Conservation (phyloP, 2,329 filamentous ascomycete species). For the Bipolaris sorokiniana region DNA sequence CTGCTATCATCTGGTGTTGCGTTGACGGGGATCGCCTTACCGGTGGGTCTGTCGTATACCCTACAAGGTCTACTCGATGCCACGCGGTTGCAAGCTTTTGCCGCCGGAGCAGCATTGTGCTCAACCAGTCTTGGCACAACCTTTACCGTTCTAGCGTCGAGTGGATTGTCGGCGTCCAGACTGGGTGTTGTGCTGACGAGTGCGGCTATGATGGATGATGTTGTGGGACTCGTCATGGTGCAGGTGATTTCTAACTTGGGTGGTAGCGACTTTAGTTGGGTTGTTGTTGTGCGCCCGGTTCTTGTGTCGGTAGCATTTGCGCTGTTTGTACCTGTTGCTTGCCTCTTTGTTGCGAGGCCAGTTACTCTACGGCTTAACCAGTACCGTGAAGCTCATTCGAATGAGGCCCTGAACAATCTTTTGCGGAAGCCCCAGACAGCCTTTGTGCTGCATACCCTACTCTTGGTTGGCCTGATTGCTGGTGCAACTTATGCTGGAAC, state of each 20-base stretch:
- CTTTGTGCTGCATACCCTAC: slow-evolving; percentile 56
- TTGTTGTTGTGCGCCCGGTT: slow-evolving; percentile 58
- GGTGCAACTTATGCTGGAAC: slow-evolving; percentile 66
- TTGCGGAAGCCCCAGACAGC: slow-evolving; percentile 45
- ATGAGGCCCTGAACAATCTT: slow-evolving; percentile 28
- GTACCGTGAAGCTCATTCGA: slow-evolving; percentile 30
- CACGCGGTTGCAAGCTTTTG: slow-evolving; percentile 68
- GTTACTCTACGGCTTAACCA: slow-evolving; percentile 47
- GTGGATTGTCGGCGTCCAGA: slow-evolving; percentile 60
- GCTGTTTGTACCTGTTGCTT: slow-evolving; percentile 55
- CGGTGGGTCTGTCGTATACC: slow-evolving; percentile 70
- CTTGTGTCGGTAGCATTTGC: slow-evolving; percentile 62
- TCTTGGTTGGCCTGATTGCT: slow-evolving; percentile 59
- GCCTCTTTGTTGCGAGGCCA: slow-evolving; percentile 55
- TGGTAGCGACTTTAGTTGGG: slow-evolving; percentile 45
- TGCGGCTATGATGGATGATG: slow-evolving; percentile 83
- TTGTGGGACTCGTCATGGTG: slow-evolving; percentile 77
- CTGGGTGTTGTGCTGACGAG: slow-evolving; percentile 69
- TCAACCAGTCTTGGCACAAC: slow-evolving; percentile 77
- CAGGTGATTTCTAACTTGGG: slow-evolving; percentile 74
- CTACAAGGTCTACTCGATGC: slow-evolving; percentile 60
- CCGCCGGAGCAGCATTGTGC: slow-evolving; percentile 74
- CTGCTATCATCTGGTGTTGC: slow-evolving; percentile 67
- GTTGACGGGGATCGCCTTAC: slow-evolving; percentile 66
- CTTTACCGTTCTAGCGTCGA: slow-evolving; percentile 68